phyloP scores from a whole-genome alignment of 139 green algal species.

The Haematococcus lacustris region DNA sequence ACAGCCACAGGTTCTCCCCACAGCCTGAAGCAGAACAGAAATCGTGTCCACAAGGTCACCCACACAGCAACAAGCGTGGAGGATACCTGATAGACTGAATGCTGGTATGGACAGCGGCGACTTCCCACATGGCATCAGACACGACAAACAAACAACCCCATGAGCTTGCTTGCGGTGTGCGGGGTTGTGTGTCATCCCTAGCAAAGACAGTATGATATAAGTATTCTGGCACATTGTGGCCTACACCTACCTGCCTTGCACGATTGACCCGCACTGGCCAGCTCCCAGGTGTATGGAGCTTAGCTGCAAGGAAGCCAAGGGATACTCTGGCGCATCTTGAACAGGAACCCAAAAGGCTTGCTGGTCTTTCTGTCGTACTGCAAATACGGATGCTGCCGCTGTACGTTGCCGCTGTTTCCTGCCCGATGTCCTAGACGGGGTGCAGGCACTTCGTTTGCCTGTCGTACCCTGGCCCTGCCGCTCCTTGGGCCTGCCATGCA shows the following conservation, averaged over 20 bases:
- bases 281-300: background rate
- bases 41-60: background rate
- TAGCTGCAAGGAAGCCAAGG: constrained; percentile 1
- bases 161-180: background rate
- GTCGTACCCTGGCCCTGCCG: background rate
- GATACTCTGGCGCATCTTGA: background rate
- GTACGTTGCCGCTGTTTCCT: background rate
- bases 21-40: background rate
- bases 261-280: background rate
- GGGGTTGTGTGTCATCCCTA: background rate
- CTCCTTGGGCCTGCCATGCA: background rate
- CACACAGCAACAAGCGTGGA: background rate
- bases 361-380: background rate
- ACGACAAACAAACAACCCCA: constrained; percentile 6
- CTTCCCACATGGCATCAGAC: background rate
- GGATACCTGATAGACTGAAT: background rate
- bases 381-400: background rate
- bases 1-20: background rate
- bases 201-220: background rate
- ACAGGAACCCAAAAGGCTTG: background rate
- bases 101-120: background rate
- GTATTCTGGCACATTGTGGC: background rate
- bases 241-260: background rate
- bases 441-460: background rate
- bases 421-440: background rate